Percentiles rank a stretch among this genome's conserved stretches.
Conservation (phyloP, 108 stramenopile genomes). For the Nitzschia sp. region DNA sequence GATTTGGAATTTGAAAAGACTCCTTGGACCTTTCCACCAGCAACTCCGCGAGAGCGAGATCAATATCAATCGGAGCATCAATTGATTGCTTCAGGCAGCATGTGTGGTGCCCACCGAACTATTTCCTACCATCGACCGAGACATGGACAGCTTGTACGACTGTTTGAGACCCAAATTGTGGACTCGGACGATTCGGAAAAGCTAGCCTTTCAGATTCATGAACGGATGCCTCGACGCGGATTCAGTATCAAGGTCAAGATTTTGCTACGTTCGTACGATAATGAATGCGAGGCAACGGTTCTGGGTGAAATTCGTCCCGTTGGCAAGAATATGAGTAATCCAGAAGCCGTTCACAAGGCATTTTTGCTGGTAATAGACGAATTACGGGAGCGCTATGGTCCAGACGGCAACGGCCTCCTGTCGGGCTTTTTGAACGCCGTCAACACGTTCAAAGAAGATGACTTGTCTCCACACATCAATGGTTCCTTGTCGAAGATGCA, state of each 20-base stretch:
- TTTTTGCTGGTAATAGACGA: conserved; percentile 79
- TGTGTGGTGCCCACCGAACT: conserved; percentile 73
- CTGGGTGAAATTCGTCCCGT: conserved; percentile 72
- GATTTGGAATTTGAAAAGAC: conserved; percentile 68
- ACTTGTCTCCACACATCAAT: background rate
- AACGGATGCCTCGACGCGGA: conserved; percentile 77
- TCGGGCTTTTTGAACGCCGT: conserved; percentile 42
- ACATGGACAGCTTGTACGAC: conserved; percentile 52
- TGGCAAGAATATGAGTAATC: conserved; percentile 83
- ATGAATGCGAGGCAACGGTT: conserved; percentile 64
- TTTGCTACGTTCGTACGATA: conserved; percentile 47
- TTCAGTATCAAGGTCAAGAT: conserved; percentile 76
- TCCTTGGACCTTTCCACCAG: conserved; percentile 74
- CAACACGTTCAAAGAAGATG: conserved; percentile 32
- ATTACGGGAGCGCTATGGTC: conserved; percentile 68
- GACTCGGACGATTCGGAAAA: conserved; percentile 70
- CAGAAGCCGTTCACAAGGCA: conserved; percentile 82
- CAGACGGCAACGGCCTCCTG: conserved; percentile 63
- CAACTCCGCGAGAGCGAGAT: conserved; percentile 73
- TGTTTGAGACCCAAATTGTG: conserved; percentile 75
- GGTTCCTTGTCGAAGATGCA: conserved; percentile 15
- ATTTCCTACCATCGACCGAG: conserved; percentile 63
- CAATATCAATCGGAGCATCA: conserved; percentile 67
- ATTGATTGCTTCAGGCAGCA: conserved; percentile 74
- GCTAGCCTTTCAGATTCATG: conserved; percentile 57